Percentiles rank a stretch among this genome's conserved stretches.
Evolutionary conservation across 73 alveolate species (phyloP).

Genomic region (Breviolum minutum): DNA sequence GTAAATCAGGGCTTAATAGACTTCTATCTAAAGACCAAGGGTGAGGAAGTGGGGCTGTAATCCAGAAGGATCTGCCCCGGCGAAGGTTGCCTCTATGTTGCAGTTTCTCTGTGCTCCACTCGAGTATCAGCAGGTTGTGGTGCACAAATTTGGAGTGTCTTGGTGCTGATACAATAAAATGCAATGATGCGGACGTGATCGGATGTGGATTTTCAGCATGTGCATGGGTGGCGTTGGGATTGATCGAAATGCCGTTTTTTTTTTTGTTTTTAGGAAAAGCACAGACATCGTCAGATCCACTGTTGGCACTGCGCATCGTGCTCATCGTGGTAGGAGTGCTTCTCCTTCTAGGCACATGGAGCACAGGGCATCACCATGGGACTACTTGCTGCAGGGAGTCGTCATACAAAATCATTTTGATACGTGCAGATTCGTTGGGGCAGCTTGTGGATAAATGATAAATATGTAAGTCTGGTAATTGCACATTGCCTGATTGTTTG

Average conservation of each 20-base stretch:
- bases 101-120: slow-evolving; percentile 71
- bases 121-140: slow-evolving; percentile 61
- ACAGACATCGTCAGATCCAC: neutral
- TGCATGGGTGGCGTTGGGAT: too few relatives aligned
- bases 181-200: neutral
- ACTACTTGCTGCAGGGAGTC: neutral
- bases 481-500: too few relatives aligned
- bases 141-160: slow-evolving; percentile 52
- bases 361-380: neutral
- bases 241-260: neutral
- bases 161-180: neutral
- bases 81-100: slow-evolving; percentile 17
- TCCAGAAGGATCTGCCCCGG: neutral
- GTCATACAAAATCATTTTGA: neutral
- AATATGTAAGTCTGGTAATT: too few relatives aligned
- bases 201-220: too few relatives aligned
- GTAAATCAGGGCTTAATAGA: too few relatives aligned
- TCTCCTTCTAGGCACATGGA: slow-evolving; percentile 12
- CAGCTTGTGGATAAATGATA: too few relatives aligned
- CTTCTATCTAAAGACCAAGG: too few relatives aligned
- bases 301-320: slow-evolving; percentile 79
- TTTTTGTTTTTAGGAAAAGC: neutral
- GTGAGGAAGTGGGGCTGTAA: neutral
- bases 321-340: slow-evolving; percentile 50
- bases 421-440: too few relatives aligned